Evolutionary conservation across 352 stramenopile genomes (phyloP).

Genomic region (Phytophthora megakarya): DNA sequence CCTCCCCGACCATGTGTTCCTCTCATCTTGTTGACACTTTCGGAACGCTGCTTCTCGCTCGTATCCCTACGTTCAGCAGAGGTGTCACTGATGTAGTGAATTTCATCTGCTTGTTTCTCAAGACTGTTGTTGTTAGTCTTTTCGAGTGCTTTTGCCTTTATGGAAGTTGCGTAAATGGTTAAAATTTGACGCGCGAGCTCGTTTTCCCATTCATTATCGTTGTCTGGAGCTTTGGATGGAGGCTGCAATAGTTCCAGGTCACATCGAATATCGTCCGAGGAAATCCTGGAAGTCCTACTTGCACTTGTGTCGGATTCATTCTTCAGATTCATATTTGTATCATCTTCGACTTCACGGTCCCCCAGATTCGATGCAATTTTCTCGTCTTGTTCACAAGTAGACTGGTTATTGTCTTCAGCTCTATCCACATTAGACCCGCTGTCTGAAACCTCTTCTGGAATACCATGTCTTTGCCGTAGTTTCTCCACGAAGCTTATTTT

Average conservation of each 20-base stretch:
- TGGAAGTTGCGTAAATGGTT: slow-evolving; percentile 82
- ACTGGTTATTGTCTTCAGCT: slow-evolving; percentile 4
- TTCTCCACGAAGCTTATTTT: slow-evolving; percentile 39
- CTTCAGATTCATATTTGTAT: background rate
- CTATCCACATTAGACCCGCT: background rate
- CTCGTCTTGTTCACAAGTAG: background rate
- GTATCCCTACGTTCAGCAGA: background rate
- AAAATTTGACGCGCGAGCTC: slow-evolving; percentile 90
- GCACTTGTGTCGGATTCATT: background rate
- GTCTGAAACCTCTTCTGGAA: background rate
- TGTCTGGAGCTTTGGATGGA: slow-evolving; percentile 52
- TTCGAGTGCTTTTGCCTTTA: slow-evolving; percentile 60
- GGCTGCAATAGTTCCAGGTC: slow-evolving; percentile 65
- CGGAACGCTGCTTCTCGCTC: background rate
- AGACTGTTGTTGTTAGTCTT: slow-evolving; percentile 2
- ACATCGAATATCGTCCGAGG: slow-evolving; percentile 29
- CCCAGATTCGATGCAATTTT: background rate
- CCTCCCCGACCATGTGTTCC: background rate
- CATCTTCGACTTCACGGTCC: background rate
- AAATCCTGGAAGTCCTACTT: background rate
- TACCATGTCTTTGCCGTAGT: slow-evolving; percentile 28
- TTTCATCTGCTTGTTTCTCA: slow-evolving; percentile 9
- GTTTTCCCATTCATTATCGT: slow-evolving; percentile 90
- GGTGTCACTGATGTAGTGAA: background rate
- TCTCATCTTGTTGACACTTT: background rate